Percentiles rank a stretch among this genome's conserved stretches.
phyloP scores from a whole-genome alignment of 2,329 filamentous ascomycete genomes.

The Colletotrichum sp. region DNA sequence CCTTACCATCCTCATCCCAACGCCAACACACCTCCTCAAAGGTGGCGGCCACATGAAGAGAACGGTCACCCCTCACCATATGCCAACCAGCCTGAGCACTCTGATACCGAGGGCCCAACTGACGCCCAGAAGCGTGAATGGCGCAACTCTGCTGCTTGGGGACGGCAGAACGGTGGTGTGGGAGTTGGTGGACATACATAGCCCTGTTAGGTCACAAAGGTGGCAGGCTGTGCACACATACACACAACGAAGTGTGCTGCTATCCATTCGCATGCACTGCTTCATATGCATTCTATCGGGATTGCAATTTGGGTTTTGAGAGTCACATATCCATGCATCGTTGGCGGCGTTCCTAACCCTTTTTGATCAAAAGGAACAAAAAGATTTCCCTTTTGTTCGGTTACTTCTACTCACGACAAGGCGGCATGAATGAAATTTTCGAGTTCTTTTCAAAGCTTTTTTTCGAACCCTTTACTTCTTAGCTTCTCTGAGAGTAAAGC shows the following conservation, averaged over 20 bases:
- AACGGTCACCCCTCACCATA: constrained; percentile 48
- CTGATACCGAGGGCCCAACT: constrained; percentile 45
- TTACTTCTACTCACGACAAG: constrained; percentile 20
- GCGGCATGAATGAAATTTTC: constrained; percentile 21
- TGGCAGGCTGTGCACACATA: not conserved
- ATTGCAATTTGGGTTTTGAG: constrained; percentile 19
- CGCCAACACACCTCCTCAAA: constrained; percentile 54
- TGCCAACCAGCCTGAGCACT: constrained; percentile 46
- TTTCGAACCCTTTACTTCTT: constrained; percentile 18
- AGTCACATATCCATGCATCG: constrained; percentile 36
- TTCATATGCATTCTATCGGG: constrained; percentile 16
- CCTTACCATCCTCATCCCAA: constrained; percentile 40
- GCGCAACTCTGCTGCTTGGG: constrained; percentile 62
- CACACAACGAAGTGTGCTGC: not conserved
- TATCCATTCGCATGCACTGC: not conserved
- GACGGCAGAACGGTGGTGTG: constrained; percentile 53
- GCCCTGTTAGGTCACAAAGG: constrained; percentile 14
- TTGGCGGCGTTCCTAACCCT: constrained; percentile 36
- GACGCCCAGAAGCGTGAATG: constrained; percentile 57
- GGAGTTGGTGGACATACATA: constrained; percentile 53
- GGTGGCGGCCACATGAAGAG: constrained; percentile 53
- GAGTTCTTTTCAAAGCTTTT: constrained; percentile 12
- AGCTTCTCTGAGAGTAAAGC: constrained; percentile 20
- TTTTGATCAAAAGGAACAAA: constrained; percentile 18
- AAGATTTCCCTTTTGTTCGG: constrained; percentile 22